A percentile compares a stretch with the other conserved stretches of the same genome.
Evolutionary conservation across 2,329 filamentous ascomycete genomes (phyloP).

Genomic region (Cladophialophora bantiana): DNA sequence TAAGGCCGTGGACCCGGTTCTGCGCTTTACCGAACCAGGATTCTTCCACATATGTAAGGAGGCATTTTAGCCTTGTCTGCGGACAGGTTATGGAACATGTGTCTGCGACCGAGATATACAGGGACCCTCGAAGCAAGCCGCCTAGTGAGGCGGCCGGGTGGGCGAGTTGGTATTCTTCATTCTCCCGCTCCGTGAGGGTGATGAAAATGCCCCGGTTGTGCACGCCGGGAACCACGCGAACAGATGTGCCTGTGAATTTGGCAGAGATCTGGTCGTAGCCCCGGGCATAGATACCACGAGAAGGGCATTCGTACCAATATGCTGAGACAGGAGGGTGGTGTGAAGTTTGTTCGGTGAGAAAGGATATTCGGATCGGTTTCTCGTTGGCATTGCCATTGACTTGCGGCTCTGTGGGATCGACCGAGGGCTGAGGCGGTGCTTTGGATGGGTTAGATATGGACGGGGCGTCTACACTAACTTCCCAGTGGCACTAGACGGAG

Average conservation of each 20-base stretch:
- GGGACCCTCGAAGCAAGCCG: conserved; percentile 82
- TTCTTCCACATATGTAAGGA: conserved; percentile 91
- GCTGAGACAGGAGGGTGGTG: conserved; percentile 97
- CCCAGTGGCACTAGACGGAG: conserved; percentile 81
- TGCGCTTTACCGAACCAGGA: conserved; percentile 92
- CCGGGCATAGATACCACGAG: conserved; percentile 83
- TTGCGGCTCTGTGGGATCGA: conserved; percentile 44
- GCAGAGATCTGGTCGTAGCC: conserved; percentile 97
- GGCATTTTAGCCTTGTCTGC: conserved; percentile 89
- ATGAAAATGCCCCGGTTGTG: conserved; percentile 98
- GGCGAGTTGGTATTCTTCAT: conserved; percentile 93
- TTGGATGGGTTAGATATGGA: conserved; percentile 57
- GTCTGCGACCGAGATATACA: conserved; percentile 90
- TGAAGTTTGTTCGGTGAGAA: conserved; percentile 95
- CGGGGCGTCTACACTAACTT: conserved; percentile 79
- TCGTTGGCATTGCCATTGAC: conserved; percentile 36
- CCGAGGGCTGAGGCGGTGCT: conserved; percentile 45
- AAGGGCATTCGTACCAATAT: conserved; percentile 90
- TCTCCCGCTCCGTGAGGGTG: conserved; percentile 75
- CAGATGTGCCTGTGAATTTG: conserved; percentile 94
- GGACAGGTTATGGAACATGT: conserved; percentile 86
- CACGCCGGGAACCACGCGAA: conserved; percentile 88
- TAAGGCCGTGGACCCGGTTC: conserved; percentile 87
- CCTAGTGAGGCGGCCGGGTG: conserved; percentile 94
- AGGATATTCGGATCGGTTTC: conserved; percentile 78